Base-by-base conservation (phyloP, 164 flowering plant genomes). In the Santalum album region DNA sequence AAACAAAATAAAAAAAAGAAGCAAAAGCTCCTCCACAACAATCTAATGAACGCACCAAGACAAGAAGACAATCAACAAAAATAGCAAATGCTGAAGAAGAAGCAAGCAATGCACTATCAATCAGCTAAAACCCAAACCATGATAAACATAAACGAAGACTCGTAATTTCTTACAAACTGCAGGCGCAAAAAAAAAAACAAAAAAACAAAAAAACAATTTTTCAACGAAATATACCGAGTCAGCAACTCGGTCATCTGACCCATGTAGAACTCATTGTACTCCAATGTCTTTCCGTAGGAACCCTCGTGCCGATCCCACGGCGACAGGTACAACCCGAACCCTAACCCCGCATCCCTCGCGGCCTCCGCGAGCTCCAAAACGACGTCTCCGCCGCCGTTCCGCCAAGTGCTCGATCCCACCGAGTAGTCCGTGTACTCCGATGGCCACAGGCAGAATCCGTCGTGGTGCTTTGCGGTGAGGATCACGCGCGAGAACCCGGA, bases 391-490 rank as follows among this genome's bases (percentile, higher is more conserved):
- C 10, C 19, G 16, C 96, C 99, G 40, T 63, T 59, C 63, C 72
- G 73, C 99, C 99, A 94, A 2, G 68, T 56, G 51, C 86, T 79
- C 15, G 84, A 68, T 47, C 62, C 43, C n/a, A 94, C 96, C 4
- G 88, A 75, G 68, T 90, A 90, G 52, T 90, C 74, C 23, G 95
- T 94, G 60, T 77, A 84, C 15, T 66, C 69, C 2, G 86, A 75
- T 12, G 95, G 96, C 99, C 99, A 94, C 10, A 94, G 68, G 61
- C 99, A 94, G 74, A 94, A 94, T 34, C 99, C 97, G 53, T 94
- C 97, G 56, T 94, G 97, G 72, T 90, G 97, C 54, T 94, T 94
- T 2, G 85, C 87, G 12, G 97, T 90, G 38, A 90, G 75, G 45
- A 94, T 69, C 7, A 94, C 72, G 15, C 82, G 74, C 5, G 79